Conservation (phyloP, 805 yeast genomes). For the Suhomyces sp. region DNA sequence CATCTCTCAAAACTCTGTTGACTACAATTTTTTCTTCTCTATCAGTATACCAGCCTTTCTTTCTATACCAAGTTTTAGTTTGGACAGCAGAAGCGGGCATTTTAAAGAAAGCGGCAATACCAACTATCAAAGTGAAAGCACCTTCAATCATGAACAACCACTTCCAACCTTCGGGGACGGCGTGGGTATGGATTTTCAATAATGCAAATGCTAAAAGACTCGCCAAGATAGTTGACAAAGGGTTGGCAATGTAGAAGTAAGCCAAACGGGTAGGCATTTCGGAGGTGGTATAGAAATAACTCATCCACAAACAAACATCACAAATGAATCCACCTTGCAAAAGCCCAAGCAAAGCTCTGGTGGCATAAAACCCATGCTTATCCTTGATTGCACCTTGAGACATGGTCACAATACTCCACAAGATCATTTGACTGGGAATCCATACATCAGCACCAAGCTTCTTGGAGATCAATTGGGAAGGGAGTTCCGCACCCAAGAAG, state of each 20-base stretch:
- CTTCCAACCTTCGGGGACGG: slow-evolving; percentile 22
- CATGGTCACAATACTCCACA: slow-evolving; percentile 27
- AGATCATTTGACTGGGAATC: slow-evolving; percentile 25
- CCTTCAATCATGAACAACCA: slow-evolving; percentile 28
- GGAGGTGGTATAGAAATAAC: slow-evolving; percentile 34
- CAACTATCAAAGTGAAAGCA: slow-evolving; percentile 18
- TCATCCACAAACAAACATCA: slow-evolving; percentile 31
- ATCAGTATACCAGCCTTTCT: slow-evolving; percentile 28
- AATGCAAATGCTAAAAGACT: slow-evolving; percentile 21
- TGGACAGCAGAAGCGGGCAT: slow-evolving; percentile 57
- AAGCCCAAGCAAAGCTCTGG: slow-evolving; percentile 30
- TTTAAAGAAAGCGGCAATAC: slow-evolving; percentile 19
- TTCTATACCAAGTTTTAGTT: slow-evolving; percentile 19
- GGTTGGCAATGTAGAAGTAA: slow-evolving; percentile 24
- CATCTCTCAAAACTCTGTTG: slow-evolving; percentile 29
- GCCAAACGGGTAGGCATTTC: slow-evolving; percentile 28
- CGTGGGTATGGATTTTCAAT: slow-evolving; percentile 15
- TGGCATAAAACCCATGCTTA: slow-evolving; percentile 24
- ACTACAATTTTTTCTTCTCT: slow-evolving; percentile 30
- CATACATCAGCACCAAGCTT: slow-evolving; percentile 52
- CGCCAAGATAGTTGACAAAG: slow-evolving; percentile 19
- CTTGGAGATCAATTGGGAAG: slow-evolving; percentile 66
- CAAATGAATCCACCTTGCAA: slow-evolving; percentile 39
- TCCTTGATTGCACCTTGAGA: slow-evolving; percentile 26
- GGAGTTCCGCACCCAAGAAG: slow-evolving; percentile 59